Evolutionary conservation across 169 alveolate species (phyloP).

Genomic region (Perkinsus olseni): DNA sequence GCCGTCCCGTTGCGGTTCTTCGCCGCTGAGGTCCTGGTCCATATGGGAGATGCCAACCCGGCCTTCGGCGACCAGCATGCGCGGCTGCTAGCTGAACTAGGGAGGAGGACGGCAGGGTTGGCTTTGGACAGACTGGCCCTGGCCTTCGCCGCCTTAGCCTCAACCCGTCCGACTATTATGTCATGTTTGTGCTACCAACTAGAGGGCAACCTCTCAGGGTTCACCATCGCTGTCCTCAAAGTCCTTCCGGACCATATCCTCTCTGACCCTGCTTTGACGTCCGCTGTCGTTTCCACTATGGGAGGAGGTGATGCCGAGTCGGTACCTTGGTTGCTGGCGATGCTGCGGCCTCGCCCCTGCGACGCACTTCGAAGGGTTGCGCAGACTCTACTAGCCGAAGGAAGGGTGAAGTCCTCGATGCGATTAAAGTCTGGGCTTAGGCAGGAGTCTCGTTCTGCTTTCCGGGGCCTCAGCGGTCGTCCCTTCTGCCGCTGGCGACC

Average conservation of each 20-base stretch:
- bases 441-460: not conserved
- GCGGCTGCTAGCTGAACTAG: not conserved
- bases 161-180: not conserved
- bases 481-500: not conserved
- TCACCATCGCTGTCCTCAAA: not conserved
- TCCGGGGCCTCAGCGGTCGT: not conserved
- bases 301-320: not conserved
- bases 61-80: not conserved
- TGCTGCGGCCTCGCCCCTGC: not conserved
- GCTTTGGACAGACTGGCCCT: not conserved
- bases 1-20: not conserved
- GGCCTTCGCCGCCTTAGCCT: not conserved
- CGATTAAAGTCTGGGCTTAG: not conserved
- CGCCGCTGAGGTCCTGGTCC: not conserved
- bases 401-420: not conserved
- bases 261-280: not conserved
- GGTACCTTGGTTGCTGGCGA: not conserved
- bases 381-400: not conserved
- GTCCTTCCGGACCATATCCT: not conserved
- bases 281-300: not conserved
- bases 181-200: not conserved
- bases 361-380: not conserved
- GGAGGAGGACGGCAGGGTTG: not conserved
- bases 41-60: not conserved
- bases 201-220: not conserved